Conservation (phyloP, 2,329 filamentous ascomycete genomes). For the Huntiella savannae region DNA sequence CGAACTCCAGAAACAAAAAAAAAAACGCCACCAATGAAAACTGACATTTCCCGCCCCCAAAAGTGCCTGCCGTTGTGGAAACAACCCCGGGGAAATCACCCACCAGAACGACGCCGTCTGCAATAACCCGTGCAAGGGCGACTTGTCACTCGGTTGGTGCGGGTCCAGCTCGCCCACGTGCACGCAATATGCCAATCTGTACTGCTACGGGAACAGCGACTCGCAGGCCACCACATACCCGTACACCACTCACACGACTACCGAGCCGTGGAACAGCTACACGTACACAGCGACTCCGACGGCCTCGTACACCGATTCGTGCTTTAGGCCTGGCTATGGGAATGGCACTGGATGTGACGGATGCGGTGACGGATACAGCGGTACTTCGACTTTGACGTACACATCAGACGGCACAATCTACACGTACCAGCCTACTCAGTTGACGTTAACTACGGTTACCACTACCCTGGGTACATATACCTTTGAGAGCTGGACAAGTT, state of each 20-base stretch:
- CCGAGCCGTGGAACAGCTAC: neutral
- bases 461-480: conserved; percentile 9
- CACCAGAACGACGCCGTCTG: conserved; percentile 10
- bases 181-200: conserved; percentile 10
- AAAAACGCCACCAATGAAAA: neutral
- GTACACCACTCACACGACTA: neutral
- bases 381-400: neutral
- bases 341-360: neutral
- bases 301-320: neutral
- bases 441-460: conserved; percentile 8
- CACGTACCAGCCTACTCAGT: conserved; percentile 1
- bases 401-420: neutral
- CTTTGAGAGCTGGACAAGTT: conserved; percentile 3
- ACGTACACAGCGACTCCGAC: conserved; percentile 1
- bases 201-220: conserved; percentile 2
- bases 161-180: conserved; percentile 6
- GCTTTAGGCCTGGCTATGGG: neutral
- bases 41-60: neutral
- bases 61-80: conserved; percentile 11
- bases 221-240: no score
- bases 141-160: conserved; percentile 9
- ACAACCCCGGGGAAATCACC: conserved; percentile 8
- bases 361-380: neutral
- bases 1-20: no score
- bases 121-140: conserved; percentile 11